These are phyloP conservation scores for Xerocomellus intermedius DNA, from an alignment of 768 basidiomycete species.

Conservation along the genomic window DNA sequence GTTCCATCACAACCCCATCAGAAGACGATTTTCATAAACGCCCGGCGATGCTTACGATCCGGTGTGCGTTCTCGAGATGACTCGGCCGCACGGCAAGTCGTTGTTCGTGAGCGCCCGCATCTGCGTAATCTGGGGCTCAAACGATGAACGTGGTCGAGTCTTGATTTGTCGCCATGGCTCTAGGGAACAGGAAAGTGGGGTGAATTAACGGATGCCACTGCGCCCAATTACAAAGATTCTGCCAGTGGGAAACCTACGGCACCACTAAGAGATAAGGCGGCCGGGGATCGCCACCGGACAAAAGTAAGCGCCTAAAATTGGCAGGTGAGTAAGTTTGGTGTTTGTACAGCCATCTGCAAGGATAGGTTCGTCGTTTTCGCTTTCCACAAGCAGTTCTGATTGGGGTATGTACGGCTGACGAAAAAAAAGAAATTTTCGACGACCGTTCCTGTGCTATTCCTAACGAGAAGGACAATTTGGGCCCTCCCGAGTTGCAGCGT, in stretches of 20 bases:
- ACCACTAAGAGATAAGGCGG: slow-evolving; percentile 4
- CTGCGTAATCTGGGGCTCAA: slow-evolving; percentile 65
- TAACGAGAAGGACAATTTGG: neutral
- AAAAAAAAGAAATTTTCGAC: neutral
- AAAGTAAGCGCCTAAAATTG: neutral
- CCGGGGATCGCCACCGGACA: neutral
- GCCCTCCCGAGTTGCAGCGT: neutral
- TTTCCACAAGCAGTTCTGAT: neutral
- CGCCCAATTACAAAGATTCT: neutral
- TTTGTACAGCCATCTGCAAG: neutral
- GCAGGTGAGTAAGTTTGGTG: slow-evolving; percentile 8
- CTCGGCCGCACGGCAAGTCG: slow-evolving; percentile 50
- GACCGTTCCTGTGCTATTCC: neutral
- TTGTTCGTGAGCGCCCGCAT: slow-evolving; percentile 50
- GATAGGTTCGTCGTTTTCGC: neutral
- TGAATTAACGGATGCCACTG: neutral
- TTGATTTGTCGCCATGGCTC: slow-evolving; percentile 19
- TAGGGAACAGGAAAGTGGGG: neutral
- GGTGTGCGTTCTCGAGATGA: slow-evolving; percentile 48
- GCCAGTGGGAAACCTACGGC: neutral
- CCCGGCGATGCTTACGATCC: slow-evolving; percentile 41
- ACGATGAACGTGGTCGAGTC: slow-evolving; percentile 45
- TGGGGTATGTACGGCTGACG: neutral
- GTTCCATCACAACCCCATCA: slow-evolving; percentile 9
- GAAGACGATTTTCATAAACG: neutral